Conservation (phyloP, 2,329 filamentous ascomycete species). For the Monilinia polystroma region DNA sequence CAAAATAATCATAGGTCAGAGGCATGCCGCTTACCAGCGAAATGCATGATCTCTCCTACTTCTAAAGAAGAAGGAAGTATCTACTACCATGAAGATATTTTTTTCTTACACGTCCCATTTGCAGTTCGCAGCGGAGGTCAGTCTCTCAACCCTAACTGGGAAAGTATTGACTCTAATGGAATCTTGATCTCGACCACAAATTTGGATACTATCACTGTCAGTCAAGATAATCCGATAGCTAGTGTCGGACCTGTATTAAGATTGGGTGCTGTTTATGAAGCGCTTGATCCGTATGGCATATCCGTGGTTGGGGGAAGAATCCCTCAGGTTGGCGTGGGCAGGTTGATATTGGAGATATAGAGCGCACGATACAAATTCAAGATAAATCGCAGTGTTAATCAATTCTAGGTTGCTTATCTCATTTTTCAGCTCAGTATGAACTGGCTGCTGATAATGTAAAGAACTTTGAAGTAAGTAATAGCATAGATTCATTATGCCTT, state of each 20-base stretch:
- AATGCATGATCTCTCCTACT: constrained; percentile 23
- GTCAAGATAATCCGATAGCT: constrained; percentile 35
- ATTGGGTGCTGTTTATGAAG: constrained; percentile 44
- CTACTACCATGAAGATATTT: constrained; percentile 22
- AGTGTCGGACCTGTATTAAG: constrained; percentile 41
- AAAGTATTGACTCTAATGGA: constrained; percentile 48
- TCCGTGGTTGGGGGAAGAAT: no score
- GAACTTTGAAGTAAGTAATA: constrained; percentile 1
- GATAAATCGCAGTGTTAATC: background rate
- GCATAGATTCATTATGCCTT: background rate
- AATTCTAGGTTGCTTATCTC: background rate
- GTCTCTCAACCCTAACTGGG: constrained; percentile 44
- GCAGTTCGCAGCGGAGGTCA: constrained; percentile 47
- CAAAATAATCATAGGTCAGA: constrained; percentile 17
- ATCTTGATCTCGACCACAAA: constrained; percentile 49
- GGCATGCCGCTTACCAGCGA: constrained; percentile 22
- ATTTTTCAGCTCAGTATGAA: constrained; percentile 1
- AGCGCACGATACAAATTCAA: background rate
- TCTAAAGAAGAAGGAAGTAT: constrained; percentile 25
- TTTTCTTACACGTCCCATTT: constrained; percentile 42
- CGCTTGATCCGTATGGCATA: constrained; percentile 33
- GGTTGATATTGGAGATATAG: no score
- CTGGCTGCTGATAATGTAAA: constrained; percentile 3
- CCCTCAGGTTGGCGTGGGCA: no score
- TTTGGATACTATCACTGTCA: constrained; percentile 31